Base-by-base conservation (phyloP, 306 rosid species). In the Medicago arabica region DNA sequence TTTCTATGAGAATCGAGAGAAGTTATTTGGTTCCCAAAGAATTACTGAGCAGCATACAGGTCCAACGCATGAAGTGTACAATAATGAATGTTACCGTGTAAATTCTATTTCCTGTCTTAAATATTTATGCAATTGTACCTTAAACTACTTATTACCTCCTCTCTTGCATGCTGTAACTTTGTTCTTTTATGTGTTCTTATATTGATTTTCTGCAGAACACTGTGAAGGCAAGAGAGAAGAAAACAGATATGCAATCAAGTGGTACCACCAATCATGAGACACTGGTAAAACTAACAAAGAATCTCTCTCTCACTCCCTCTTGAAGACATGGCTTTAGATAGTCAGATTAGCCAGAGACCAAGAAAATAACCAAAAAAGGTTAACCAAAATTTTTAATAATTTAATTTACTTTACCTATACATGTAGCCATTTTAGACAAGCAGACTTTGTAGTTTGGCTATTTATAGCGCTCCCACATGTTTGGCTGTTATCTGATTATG, bases 1-100 rank as follows among this genome's bases (percentile, higher is more conserved):
- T 41, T 93, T 87, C 81, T 93, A 93, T 36, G 93, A 88, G 43
- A 81, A 61, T 51, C 87, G 93, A 66, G 92, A 86, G 53, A 86
- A 81, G 80, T 70, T 81, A 59, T 71, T 84, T 60, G 69, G 15
- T 15, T 82, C 71, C 7, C 82, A 81, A 11, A 83, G 57, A 67
- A 72, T 50, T 2, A 74, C 28, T 25, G 28, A 25, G 28, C 28
- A 87, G 78, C 81, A 83, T 11, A 51, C 85, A 50, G 81, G 86
- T 31, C 63, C 77, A 47, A 80, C 76, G 74, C 78, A 77, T 50
- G 89, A 84, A 80, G 79, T 10, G 38, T 75, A 68, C 50, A 39
- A 69, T 28, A 74, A 78, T 34, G 72, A 4, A 21, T 57, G 75
- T 44, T 55, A 75, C 66, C 18, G 46, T 34, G 94, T 87, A 69